These are phyloP conservation scores for Austroboletus niveus DNA, from an alignment of 1,284 basidiomycete genomes.

Conservation along the genomic window DNA sequence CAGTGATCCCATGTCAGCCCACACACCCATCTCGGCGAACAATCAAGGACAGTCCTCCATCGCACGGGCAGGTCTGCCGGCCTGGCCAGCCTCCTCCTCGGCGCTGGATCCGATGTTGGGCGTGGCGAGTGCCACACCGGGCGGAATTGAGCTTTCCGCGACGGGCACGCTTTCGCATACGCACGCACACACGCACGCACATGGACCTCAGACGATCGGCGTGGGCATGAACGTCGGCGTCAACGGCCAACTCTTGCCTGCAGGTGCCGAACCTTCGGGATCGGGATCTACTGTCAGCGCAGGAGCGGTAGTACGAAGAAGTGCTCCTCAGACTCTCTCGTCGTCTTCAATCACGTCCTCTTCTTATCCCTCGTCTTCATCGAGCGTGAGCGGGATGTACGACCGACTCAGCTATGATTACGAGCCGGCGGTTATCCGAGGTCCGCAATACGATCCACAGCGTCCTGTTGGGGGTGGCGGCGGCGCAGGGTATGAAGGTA, in stretches of 20 bases:
- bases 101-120: constrained; percentile 32
- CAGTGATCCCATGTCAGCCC: constrained; percentile 17
- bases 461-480: constrained; percentile 13
- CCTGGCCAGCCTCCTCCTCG: constrained; percentile 29
- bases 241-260: constrained; percentile 30
- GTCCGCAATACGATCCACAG: constrained; percentile 26
- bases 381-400: constrained; percentile 17
- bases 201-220: constrained; percentile 16
- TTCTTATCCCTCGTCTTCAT: constrained; percentile 15
- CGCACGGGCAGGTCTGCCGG: constrained; percentile 29
- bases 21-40: constrained; percentile 18
- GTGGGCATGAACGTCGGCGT: constrained; percentile 4
- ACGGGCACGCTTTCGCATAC: constrained; percentile 9
- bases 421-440: constrained; percentile 12
- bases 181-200: constrained; percentile 14
- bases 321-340: constrained; percentile 20
- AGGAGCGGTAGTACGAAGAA: constrained; percentile 12
- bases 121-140: constrained; percentile 32
- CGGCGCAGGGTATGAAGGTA: constrained; percentile 17
- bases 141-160: constrained; percentile 29
- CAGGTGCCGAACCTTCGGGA: constrained; percentile 24
- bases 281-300: constrained; percentile 12
- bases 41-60: constrained; percentile 17
- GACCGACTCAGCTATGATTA: constrained; percentile 28
- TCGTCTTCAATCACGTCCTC: constrained; percentile 16